A percentile compares a stretch with the other conserved stretches of the same genome.
Conservation (phyloP, 2,329 filamentous ascomycete genomes). For the Ophiocordyceps sinensis region DNA sequence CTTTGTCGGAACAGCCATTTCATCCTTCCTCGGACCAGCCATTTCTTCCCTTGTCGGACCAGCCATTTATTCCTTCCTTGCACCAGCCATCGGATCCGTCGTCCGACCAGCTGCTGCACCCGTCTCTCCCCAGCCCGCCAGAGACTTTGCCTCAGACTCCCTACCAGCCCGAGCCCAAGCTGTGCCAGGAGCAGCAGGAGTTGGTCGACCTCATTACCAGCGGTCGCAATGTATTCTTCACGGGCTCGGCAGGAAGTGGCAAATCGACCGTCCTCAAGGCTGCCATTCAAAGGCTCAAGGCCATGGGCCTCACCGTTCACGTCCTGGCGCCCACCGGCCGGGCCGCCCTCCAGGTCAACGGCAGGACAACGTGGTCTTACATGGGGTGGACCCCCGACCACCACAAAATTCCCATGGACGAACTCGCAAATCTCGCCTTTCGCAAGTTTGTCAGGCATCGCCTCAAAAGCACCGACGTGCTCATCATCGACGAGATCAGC, state of each 20-base stretch:
- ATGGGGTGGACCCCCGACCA: not conserved
- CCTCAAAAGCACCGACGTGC: not conserved
- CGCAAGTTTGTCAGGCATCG: not conserved
- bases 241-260: not conserved
- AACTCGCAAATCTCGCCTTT: not conserved
- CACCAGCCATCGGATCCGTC: too few species aligned
- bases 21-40: too few species aligned
- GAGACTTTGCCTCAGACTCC: too few species aligned
- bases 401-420: not conserved
- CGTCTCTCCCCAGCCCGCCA: too few species aligned
- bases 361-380: not conserved
- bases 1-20: too few species aligned
- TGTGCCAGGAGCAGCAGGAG: not conserved
- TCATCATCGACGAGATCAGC: not conserved
- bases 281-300: not conserved
- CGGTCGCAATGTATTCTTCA: not conserved
- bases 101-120: too few species aligned
- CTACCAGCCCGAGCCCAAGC: not conserved
- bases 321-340: not conserved
- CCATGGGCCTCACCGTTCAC: not conserved
- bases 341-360: not conserved
- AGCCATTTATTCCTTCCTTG: too few species aligned
- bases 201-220: not conserved
- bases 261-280: not conserved
- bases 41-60: too few species aligned